Evolutionary conservation across 179 eudicot genomes (phyloP), one percentile per base, ranked within the genome.

Genomic region (Camellia oleifera): DNA sequence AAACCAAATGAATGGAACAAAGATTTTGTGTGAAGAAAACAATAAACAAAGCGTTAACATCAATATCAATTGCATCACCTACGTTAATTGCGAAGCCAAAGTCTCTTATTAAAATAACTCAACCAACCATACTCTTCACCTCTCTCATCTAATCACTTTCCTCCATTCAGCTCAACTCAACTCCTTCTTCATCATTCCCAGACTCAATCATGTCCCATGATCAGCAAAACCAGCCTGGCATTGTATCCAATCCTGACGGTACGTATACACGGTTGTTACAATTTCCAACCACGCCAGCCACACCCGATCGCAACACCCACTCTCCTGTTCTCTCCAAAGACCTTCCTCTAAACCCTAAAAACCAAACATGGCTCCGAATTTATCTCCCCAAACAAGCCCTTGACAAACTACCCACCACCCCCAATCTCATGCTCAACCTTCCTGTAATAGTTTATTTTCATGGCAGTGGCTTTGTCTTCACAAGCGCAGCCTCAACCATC

Each of bases 381-480:
- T 86, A 57, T 76, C 62, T 88, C 0, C 90, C 88, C 52, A 75
- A 80, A 0, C 4, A 75, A 7, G 7, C 72, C 15, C 79, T 45
- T 2, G 48, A 75, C 3, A 50, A 56, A 12, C 7, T 1, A 32
- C 2, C 40, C 40, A 32, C 40, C 40, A 32, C 40, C 40, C 40
- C 40, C 40, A 32, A 32, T 32, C 40, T 32, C 15, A 12, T 1
- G 76, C 45, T 69, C 56, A 69, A 79, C 67, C 84, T 84, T 5
- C 89, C 88, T 7, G 48, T 91, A 1, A 1, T 91, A 0, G 74
- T 91, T 4, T 87, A 75, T 66, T 81, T 54, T 23, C 95, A 91
- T 13, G 95, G 95, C 0, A 89, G 95, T 0, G 93, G 92, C 1
- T 91, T 91, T 69, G 78, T 88, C 11, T 0, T 86, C 1, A 26